Base-by-base conservation (phyloP, 2,329 filamentous ascomycete species). In the Talaromyces rugulosus region DNA sequence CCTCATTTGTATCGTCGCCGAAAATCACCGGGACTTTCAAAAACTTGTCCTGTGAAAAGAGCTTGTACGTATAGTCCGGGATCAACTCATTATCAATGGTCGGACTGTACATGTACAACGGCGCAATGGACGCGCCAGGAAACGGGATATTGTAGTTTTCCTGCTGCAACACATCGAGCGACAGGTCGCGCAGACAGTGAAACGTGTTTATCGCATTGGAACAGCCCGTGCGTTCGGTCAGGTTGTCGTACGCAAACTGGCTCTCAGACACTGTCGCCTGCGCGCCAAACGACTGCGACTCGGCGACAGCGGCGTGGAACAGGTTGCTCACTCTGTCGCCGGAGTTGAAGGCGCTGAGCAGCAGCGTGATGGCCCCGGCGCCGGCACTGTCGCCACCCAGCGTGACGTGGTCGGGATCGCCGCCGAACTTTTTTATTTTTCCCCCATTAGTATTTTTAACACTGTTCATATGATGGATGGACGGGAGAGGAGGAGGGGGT, bases 1-100 rank as follows among this genome's bases (percentile, higher is more conserved):
- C 88, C 72, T 87, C 88, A 71, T 91, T 86, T 4, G 84, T 86
- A 71, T 83, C 83, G 65, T 85, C 81, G 58, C 85, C 84, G 65
- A 81, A 82, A 62, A 86, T 84, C 11, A 82, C 80, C 2, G 83
- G 83, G 0, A 85, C 77, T 55, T 79, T 76, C 66, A 82, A 72
- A 68, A 83, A 84, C 44, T 77, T 75, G 3, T 81, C 82, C 40
- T 78, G 64, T 5, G 75, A 73, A 68, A 83, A 83, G 23, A 82
- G 75, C 5, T 69, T 69, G 60, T 81, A 78, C 3, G 82, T 83
- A 58, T 82, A 78, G 60, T 83, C 80, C 16, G 72, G 75, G 42
- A 84, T 75, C n/a, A 85, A 75, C 58, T 82, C 78, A 62, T 71
- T 70, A 66, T 86, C 83, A 28, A 85, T 74, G 0, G 77, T 77